A percentile compares a stretch with the other conserved stretches of the same genome.
Evolutionary conservation across 2,329 filamentous ascomycete species (phyloP).

Genomic region (Apiospora koreana): DNA sequence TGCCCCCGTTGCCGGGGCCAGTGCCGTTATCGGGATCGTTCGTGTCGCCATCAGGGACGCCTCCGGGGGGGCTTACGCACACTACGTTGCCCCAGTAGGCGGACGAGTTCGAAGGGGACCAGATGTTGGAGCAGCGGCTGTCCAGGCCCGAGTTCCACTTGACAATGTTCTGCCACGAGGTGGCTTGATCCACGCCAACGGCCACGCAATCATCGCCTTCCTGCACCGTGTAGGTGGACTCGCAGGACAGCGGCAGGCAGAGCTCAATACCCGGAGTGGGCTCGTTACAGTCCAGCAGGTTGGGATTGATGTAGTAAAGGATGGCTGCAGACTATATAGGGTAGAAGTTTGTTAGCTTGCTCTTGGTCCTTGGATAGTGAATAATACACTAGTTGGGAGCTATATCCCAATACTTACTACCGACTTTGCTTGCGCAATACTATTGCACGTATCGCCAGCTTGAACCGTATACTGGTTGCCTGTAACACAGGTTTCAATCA

Average conservation of each 20-base stretch:
- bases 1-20: background rate
- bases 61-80: background rate
- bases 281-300: background rate
- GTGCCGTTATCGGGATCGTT: background rate
- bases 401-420: background rate
- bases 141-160: background rate
- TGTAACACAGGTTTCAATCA: background rate
- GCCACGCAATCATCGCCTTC: background rate
- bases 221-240: background rate
- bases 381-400: background rate
- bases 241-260: background rate
- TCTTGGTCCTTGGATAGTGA: background rate
- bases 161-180: background rate
- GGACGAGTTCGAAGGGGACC: background rate
- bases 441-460: background rate
- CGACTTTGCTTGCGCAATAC: background rate
- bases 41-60: background rate
- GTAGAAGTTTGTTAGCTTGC: background rate
- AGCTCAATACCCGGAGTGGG: background rate
- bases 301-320: background rate
- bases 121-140: constrained; percentile 1
- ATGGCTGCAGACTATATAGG: background rate
- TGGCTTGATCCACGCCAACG: background rate
- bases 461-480: background rate
- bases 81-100: background rate